Conservation (phyloP, 2,329 filamentous ascomycete genomes). For the Chaetomium globosum region DNA sequence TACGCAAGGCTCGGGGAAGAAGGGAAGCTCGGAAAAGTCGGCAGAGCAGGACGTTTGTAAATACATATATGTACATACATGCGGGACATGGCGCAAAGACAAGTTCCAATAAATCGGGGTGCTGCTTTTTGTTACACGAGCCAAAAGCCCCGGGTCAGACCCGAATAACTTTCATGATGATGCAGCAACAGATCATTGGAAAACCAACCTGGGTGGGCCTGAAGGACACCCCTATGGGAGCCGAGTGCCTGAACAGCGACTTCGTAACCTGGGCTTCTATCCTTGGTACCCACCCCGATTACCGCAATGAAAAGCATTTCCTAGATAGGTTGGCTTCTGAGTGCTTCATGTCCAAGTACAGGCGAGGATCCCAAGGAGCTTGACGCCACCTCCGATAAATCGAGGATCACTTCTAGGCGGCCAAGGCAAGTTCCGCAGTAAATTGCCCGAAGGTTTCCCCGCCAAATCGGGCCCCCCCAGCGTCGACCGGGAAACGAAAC, state of each 20-base stretch:
- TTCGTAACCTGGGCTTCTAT: background rate
- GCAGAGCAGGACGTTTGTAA: background rate
- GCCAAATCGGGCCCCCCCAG: background rate
- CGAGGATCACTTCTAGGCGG: background rate
- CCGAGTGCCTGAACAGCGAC: background rate
- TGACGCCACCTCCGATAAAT: constrained; percentile 1
- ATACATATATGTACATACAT: background rate
- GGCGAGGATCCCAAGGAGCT: background rate
- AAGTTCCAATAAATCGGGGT: background rate
- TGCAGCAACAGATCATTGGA: background rate
- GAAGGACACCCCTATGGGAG: no score
- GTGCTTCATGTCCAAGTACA: background rate
- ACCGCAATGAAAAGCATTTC: constrained; percentile 6
- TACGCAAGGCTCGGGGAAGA: background rate
- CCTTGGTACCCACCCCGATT: background rate
- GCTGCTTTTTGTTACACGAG: background rate
- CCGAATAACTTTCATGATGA: background rate
- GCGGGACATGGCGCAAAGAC: background rate
- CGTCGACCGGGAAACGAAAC: background rate
- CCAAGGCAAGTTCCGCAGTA: constrained; percentile 13
- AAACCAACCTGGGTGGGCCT: background rate
- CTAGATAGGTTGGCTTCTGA: background rate
- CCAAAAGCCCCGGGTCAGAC: background rate
- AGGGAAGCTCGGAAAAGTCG: background rate
- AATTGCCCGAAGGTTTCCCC: constrained; percentile 13